phyloP scores from a whole-genome alignment of 2,329 filamentous ascomycete species.

The Tolypocladium amazonense region DNA sequence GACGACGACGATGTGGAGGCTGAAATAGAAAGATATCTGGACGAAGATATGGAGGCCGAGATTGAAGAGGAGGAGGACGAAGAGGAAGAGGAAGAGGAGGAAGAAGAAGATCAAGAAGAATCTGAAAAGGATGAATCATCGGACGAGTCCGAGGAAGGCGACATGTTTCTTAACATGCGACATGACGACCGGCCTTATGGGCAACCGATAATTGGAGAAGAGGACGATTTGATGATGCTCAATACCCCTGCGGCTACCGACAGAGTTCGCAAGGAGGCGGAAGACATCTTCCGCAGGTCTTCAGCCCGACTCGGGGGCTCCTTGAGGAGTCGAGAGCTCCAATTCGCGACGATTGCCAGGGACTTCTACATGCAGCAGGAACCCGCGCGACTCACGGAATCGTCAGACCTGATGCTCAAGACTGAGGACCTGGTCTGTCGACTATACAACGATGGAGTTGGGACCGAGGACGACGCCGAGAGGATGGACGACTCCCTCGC shows the following conservation, averaged over 20 bases:
- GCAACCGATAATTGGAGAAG: constrained; percentile 29
- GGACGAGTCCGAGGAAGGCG: constrained; percentile 30
- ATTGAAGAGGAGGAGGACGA: constrained; percentile 24
- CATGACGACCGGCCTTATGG: constrained; percentile 28
- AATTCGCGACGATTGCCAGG: constrained; percentile 62
- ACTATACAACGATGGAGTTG: constrained; percentile 53
- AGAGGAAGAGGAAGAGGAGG: constrained; percentile 28
- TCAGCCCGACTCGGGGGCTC: constrained; percentile 30
- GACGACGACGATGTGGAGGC: constrained; percentile 19
- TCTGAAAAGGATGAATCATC: constrained; percentile 18
- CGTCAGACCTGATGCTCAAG: constrained; percentile 58
- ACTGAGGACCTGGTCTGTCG: constrained; percentile 62
- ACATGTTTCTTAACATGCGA: constrained; percentile 40
- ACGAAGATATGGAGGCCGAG: constrained; percentile 24
- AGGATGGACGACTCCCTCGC: constrained; percentile 46
- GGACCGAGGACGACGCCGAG: constrained; percentile 42
- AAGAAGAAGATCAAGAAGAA: constrained; percentile 8
- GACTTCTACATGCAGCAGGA: constrained; percentile 49
- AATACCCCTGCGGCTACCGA: constrained; percentile 43
- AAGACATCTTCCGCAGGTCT: constrained; percentile 44
- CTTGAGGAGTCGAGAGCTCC: constrained; percentile 43
- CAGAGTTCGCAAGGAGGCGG: constrained; percentile 42
- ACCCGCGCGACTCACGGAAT: constrained; percentile 54
- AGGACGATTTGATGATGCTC: constrained; percentile 43
- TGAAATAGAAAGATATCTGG: constrained; percentile 24